Conservation (phyloP, 352 stramenopile species). For the Phytophthora pini region DNA sequence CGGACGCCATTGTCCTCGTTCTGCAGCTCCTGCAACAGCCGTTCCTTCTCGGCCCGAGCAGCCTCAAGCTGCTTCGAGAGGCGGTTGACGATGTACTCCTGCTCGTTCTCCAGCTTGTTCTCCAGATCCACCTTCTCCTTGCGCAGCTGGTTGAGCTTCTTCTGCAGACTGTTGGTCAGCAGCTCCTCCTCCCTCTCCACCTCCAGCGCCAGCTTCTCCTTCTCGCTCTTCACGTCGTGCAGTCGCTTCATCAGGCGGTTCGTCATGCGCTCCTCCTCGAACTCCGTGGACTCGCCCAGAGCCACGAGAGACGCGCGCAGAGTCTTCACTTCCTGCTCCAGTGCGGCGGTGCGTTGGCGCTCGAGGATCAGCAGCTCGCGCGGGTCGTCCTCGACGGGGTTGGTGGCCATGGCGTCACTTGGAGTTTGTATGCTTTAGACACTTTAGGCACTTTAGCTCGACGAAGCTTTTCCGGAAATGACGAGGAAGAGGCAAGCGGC, state of each 20-base stretch:
- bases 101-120: slow-evolving; percentile 92
- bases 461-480: slow-evolving; percentile 33
- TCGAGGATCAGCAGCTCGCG: slow-evolving; percentile 73
- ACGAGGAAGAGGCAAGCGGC: slow-evolving; percentile 24
- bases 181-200: slow-evolving; percentile 92
- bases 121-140: slow-evolving; percentile 92
- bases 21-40: slow-evolving; percentile 69
- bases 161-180: slow-evolving; percentile 90
- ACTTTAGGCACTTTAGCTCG: slow-evolving; percentile 1
- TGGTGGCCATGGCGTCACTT: slow-evolving; percentile 21
- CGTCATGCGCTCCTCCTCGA: slow-evolving; percentile 85
- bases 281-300: slow-evolving; percentile 84
- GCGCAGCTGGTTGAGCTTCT: slow-evolving; percentile 88
- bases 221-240: slow-evolving; percentile 84
- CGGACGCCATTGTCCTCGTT: slow-evolving; percentile 70
- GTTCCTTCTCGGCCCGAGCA: slow-evolving; percentile 72
- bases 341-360: slow-evolving; percentile 72
- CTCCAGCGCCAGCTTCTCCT: slow-evolving; percentile 88
- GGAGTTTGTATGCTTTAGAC: neutral
- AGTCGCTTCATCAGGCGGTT: slow-evolving; percentile 87
- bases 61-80: slow-evolving; percentile 86
- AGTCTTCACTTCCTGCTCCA: slow-evolving; percentile 73
- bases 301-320: slow-evolving; percentile 76
- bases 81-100: slow-evolving; percentile 94
- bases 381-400: slow-evolving; percentile 41